phyloP scores from a whole-genome alignment of 495 filamentous ascomycete genomes.

The Sporormia fimetaria region DNA sequence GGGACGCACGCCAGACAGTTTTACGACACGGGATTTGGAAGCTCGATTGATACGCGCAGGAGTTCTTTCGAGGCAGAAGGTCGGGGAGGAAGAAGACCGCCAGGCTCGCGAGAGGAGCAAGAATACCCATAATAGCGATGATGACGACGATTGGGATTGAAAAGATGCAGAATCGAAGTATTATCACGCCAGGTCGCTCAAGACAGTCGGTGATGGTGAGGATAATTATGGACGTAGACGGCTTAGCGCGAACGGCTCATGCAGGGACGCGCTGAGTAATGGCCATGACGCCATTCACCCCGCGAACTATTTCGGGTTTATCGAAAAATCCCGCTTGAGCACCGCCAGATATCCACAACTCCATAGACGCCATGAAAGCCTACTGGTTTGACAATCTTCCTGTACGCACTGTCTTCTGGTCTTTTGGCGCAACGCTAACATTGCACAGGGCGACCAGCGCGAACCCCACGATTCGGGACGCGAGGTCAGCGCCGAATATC shows the following conservation, averaged over 20 bases:
- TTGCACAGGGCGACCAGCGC: slow-evolving; percentile 77
- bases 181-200: no score
- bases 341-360: not conserved
- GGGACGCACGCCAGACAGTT: slow-evolving; percentile 47
- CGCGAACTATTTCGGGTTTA: no score
- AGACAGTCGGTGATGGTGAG: no score
- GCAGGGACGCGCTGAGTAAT: no score
- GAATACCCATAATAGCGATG: slow-evolving; percentile 27
- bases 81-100: slow-evolving; percentile 34
- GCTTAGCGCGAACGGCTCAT: no score
- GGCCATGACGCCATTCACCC: no score
- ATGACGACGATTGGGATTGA: slow-evolving; percentile 59
- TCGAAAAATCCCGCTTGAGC: no score
- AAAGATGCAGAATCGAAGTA: no score
- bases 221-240: no score
- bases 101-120: slow-evolving; percentile 25
- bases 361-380: slow-evolving; percentile 19
- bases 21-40: slow-evolving; percentile 54
- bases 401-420: slow-evolving; percentile 5
- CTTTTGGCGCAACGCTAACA: not conserved
- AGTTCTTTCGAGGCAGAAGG: slow-evolving; percentile 48
- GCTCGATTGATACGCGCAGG: slow-evolving; percentile 47
- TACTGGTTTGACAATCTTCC: slow-evolving; percentile 30
- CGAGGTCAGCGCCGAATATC: slow-evolving; percentile 46
- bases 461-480: slow-evolving; percentile 76